Evolutionary conservation across 1,139 yeast genomes (phyloP), one percentile per base, ranked within the genome.

Genomic region (Hemisphaericaspora subhashii): DNA sequence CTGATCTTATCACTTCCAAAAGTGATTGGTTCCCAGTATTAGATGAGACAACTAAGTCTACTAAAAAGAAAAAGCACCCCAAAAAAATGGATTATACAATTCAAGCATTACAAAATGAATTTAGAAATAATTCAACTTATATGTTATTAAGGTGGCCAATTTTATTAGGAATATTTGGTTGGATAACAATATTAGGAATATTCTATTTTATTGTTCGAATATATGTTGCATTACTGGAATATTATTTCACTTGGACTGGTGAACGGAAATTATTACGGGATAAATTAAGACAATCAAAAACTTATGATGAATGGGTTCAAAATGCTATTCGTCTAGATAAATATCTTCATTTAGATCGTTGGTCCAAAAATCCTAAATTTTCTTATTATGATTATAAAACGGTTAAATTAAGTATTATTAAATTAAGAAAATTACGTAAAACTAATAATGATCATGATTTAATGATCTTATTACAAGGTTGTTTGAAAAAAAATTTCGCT

Each of bases 401-500:
- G 0, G 64, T 86, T 10, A 60, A 68, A 32, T 62, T 75, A 37
- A 75, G 84, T 0, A 70, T 77, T 5, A 44, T 57, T n/a, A 68
- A 74, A 42, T 58, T 86, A 40, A 52, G 60, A 29, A 51, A 49
- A 4, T 56, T 73, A 31, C 57, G 81, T 14, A 48, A 48, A 11
- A 50, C 53, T 4, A 53, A 63, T 5, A 53, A 61, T 11, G 67
- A 66, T 21, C 72, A 71, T 13, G 83, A 79, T 30, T 55, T 84
- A 27, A 66, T 79, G 63, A 60, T 75, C 7, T 62, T 81, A 11
- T 61, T 86, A 21, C 88, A 83, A 50, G 81, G 81, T 4, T 84
- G 92, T 51, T 61, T 85, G 26, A 83, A 83, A 53, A 69, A 79
- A 42, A 86, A 86, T 54, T 86, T 84, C 62, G 90, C 89, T 5